Base-by-base conservation (phyloP, 192 early-diverging fungal species). In the Coemansia sp. region DNA sequence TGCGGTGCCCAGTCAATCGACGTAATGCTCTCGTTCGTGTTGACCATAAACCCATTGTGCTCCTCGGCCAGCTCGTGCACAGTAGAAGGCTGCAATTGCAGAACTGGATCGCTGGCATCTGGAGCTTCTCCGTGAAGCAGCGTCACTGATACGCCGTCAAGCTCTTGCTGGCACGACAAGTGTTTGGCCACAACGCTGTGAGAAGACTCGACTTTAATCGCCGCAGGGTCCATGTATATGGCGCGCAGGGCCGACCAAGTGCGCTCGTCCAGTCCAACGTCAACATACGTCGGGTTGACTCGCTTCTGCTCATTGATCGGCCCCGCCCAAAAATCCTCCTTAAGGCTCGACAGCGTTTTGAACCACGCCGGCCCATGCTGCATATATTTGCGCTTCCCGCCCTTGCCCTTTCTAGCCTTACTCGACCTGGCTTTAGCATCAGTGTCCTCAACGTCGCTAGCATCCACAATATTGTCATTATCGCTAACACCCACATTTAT, bases 1-100 rank as follows among this genome's bases (percentile, higher is more conserved):
- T 17, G 15, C 0, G 70, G 77, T 25, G 55, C 61, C 77, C 77
- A 80, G 69, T 80, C 77, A 12, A 71, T 39, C 5, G 61, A 45
- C 55, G 47, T 47, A 19, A 68, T 62, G 4, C 51, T 51, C 53
- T 66, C 53, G 21, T 58, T 58, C 3, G 50, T 58, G 19, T 75
- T 80, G 58, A 43, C 58, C 6, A 66, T 52, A 63, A 68, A 74
- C 19, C 60, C 65, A 11, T 37, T 17, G 12, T 52, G 49, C 25
- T 60, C 27, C 2, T 37, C 62, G 32, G 24, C 32, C 32, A 67
- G 49, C 11, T 12, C 39, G 19, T 48, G 60, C 25, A 52, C 65
- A 11, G 17, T 23, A 5, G 54, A 38, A 29, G 55, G 65, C 10
- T 47, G 23, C 6, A 73, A 17, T 12, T 53, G 19, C 21, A 67